phyloP scores from a whole-genome alignment of 495 filamentous ascomycete genomes.

The Jackrogersella multiformis region DNA sequence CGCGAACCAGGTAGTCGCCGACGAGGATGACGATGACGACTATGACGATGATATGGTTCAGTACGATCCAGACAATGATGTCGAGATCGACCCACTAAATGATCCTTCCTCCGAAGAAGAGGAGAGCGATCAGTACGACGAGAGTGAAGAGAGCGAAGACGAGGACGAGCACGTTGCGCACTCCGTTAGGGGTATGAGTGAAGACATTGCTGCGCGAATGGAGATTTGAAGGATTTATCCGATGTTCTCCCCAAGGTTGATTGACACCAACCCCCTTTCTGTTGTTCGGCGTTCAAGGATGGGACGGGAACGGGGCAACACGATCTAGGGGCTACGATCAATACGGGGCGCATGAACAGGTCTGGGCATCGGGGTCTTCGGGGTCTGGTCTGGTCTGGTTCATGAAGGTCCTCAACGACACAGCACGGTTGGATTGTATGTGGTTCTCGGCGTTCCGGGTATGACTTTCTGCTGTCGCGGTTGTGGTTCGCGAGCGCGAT shows the following conservation, averaged over 20 bases:
- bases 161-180: constrained; percentile 58
- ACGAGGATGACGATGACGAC: constrained; percentile 58
- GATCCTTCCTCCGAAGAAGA: constrained; percentile 49
- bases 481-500: not conserved
- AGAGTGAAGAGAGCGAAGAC: constrained; percentile 61
- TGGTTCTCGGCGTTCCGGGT: constrained; percentile 25
- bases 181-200: constrained; percentile 72
- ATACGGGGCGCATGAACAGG: not conserved
- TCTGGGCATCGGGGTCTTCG: not conserved
- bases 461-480: not conserved
- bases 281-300: constrained; percentile 31
- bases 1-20: constrained; percentile 51
- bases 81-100: constrained; percentile 60
- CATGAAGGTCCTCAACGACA: constrained; percentile 33
- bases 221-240: constrained; percentile 57
- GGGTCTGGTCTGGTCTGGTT: not conserved
- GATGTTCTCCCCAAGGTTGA: not conserved
- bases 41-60: constrained; percentile 51
- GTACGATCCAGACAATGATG: constrained; percentile 62
- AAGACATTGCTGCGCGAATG: constrained; percentile 77
- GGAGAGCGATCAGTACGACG: constrained; percentile 50
- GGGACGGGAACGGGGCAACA: constrained; percentile 9
- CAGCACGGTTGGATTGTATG: constrained; percentile 17
- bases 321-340: constrained; percentile 8
- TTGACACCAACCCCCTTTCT: constrained; percentile 6